These are phyloP conservation scores for Psidium friedrichsthalianum DNA, from an alignment of 345 rosid genomes.

Conservation along the genomic window DNA sequence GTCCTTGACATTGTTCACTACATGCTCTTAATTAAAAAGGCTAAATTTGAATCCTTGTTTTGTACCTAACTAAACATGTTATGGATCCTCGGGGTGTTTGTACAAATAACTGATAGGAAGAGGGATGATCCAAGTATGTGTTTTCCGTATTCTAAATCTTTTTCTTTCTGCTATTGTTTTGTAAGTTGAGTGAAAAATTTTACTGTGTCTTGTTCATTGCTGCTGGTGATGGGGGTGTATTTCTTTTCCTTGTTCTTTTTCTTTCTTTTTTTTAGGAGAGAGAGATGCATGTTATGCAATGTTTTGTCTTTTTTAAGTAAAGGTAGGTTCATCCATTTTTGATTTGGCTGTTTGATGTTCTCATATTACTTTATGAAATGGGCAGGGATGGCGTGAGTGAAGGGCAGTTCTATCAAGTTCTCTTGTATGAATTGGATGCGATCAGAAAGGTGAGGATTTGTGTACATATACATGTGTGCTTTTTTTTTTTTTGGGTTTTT, in stretches of 20 bases:
- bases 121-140: not conserved
- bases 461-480: not conserved
- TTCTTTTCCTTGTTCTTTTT: not conserved
- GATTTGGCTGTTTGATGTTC: not conserved
- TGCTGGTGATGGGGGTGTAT: not conserved
- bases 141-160: not conserved
- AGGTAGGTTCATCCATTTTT: not conserved
- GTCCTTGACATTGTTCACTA: not conserved
- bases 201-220: not conserved
- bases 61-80: not conserved
- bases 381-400: constrained; percentile 97
- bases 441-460: constrained; percentile 14
- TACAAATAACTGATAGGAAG: not conserved
- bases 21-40: not conserved
- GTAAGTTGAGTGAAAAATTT: not conserved
- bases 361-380: not conserved
- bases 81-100: not conserved
- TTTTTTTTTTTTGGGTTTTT: not conserved
- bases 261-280: not conserved
- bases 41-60: not conserved
- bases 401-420: constrained; percentile 69
- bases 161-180: not conserved
- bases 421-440: constrained; percentile 37
- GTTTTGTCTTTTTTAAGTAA: not conserved
- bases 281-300: not conserved